A percentile compares a stretch with the other conserved stretches of the same genome.
These are phyloP conservation scores for Neoscytalidium dimidiatum DNA, from an alignment of 2,329 filamentous ascomycete genomes.

Conservation along the genomic window DNA sequence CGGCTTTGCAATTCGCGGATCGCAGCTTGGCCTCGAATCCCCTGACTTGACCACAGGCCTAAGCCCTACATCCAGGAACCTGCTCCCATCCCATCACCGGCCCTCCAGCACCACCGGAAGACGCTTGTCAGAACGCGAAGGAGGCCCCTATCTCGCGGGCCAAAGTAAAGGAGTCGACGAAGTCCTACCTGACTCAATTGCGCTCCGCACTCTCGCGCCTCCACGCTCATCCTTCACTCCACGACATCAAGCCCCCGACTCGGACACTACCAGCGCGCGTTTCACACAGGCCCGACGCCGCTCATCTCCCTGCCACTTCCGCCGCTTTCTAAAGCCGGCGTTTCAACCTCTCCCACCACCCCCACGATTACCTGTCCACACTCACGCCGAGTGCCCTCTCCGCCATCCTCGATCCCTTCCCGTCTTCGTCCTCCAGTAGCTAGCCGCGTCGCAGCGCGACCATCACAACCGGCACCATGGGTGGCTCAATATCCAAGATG, in stretches of 20 bases:
- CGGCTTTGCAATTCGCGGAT: constrained; percentile 17
- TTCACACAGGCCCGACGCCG: constrained; percentile 3
- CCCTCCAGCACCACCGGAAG: constrained; percentile 7
- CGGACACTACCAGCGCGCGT: constrained; percentile 8
- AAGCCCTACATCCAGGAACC: constrained; percentile 21
- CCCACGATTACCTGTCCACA: constrained; percentile 12
- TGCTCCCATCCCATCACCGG: constrained; percentile 5
- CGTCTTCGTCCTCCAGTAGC: not conserved
- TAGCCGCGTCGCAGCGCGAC: constrained; percentile 8
- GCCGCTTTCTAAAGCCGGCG: constrained; percentile 15
- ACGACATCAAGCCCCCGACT: not conserved
- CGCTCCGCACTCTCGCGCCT: not conserved
- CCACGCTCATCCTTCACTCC: not conserved
- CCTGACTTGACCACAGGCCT: constrained; percentile 18
- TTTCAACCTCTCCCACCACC: constrained; percentile 17
- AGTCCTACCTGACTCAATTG: constrained; percentile 2
- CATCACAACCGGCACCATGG: constrained; percentile 66
- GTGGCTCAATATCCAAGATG: constrained; percentile 86
- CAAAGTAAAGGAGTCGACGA: constrained; percentile 6
- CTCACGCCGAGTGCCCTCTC: not conserved
- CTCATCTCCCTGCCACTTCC: constrained; percentile 15
- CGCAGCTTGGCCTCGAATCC: constrained; percentile 15
- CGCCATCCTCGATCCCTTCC: not conserved
- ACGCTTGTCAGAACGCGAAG: not conserved
- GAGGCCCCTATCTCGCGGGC: constrained; percentile 16